phyloP scores from a whole-genome alignment of 1,284 basidiomycete species.

The Meira nashicola region DNA sequence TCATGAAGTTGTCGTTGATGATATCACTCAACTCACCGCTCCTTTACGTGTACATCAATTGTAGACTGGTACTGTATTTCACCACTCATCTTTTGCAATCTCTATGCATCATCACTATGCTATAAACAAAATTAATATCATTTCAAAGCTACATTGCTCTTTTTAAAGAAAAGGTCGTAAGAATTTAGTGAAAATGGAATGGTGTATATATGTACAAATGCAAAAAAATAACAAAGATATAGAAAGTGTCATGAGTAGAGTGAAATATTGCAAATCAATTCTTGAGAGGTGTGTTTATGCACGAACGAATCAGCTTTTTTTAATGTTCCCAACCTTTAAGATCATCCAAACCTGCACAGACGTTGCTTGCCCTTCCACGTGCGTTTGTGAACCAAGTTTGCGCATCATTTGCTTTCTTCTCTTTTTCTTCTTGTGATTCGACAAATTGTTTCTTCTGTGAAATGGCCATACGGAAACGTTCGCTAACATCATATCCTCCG shows the following conservation, averaged over 20 bases:
- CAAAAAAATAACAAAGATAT: background rate
- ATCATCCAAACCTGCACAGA: background rate
- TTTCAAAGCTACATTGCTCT: background rate
- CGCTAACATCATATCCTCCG: slow-evolving; percentile 84
- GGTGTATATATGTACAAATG: background rate
- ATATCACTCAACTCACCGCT: slow-evolving; percentile 14
- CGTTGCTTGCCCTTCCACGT: slow-evolving; percentile 9
- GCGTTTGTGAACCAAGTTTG: slow-evolving; percentile 38
- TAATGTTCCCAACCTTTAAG: background rate
- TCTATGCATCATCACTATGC: too few relatives aligned
- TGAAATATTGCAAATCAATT: too few relatives aligned
- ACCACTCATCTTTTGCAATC: background rate
- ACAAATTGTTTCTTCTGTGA: slow-evolving; percentile 64
- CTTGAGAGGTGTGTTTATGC: too few relatives aligned
- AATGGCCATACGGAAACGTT: slow-evolving; percentile 75
- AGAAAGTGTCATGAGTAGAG: background rate
- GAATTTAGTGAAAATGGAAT: background rate
- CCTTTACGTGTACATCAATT: slow-evolving; percentile 13
- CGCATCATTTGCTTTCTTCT: slow-evolving; percentile 34
- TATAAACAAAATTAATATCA: background rate
- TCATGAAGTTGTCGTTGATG: slow-evolving; percentile 69
- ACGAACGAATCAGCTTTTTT: background rate
- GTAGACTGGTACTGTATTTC: background rate
- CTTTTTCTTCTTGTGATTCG: slow-evolving; percentile 38
- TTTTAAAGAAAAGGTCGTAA: background rate